Conservation (phyloP, 768 basidiomycete genomes). For the Phlegmacium glaucopus region DNA sequence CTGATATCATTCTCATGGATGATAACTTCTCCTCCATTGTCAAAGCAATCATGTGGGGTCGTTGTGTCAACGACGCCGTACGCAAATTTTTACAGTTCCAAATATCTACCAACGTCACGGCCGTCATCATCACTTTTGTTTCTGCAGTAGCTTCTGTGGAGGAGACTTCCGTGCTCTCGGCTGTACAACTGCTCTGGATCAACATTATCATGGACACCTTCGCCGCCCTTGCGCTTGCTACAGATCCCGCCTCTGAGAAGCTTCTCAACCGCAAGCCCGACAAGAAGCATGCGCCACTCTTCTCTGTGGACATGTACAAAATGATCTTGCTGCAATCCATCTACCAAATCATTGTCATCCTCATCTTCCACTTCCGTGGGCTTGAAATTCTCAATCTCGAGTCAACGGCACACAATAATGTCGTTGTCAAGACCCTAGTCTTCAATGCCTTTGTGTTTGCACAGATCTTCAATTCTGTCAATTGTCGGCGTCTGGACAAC, state of each 20-base stretch:
- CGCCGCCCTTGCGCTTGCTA: constrained; percentile 95
- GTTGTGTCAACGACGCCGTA: constrained; percentile 97
- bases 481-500: constrained; percentile 83
- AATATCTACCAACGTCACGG: constrained; percentile 91
- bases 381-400: constrained; percentile 62
- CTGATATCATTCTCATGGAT: constrained; percentile 98
- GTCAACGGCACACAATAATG: constrained; percentile 33
- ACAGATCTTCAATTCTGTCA: constrained; percentile 95
- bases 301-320: constrained; percentile 94
- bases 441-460: constrained; percentile 99
- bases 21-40: constrained; percentile 97
- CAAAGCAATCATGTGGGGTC: constrained; percentile 98
- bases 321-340: constrained; percentile 88
- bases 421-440: constrained; percentile 76
- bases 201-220: constrained; percentile 99
- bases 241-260: constrained; percentile 83
- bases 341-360: constrained; percentile 80
- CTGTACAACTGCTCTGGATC: constrained; percentile 97
- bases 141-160: constrained; percentile 76
- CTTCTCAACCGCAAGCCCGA: constrained; percentile 91
- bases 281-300: constrained; percentile 82
- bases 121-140: constrained; percentile 91
- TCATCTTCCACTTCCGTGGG: constrained; percentile 90
- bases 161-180: constrained; percentile 85
- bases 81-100: constrained; percentile 98